Conservation (phyloP, 352 stramenopile species). For the Phytophthora boehmeriae region DNA sequence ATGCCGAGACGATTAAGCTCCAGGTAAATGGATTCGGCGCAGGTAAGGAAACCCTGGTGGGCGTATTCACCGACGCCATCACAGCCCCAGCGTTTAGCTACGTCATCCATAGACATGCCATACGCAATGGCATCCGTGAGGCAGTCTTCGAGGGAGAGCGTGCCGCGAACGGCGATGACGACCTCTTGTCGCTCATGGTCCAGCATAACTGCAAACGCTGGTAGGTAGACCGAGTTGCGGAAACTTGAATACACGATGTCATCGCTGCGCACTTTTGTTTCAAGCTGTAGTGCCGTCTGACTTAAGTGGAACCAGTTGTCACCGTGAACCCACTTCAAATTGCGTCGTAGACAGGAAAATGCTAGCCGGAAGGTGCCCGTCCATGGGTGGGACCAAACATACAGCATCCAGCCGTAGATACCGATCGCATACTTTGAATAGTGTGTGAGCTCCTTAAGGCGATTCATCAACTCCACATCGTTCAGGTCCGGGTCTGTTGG, state of each 20-base stretch:
- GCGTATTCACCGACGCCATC: conserved; percentile 75
- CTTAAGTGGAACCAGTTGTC: conserved; percentile 87
- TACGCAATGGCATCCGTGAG: conserved; percentile 88
- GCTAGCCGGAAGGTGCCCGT: conserved; percentile 75
- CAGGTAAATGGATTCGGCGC: conserved; percentile 72
- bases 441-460: conserved; percentile 74
- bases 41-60: conserved; percentile 85
- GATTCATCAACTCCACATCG: conserved; percentile 52
- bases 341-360: conserved; percentile 77
- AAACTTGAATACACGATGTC: conserved; percentile 89
- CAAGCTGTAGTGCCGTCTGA: conserved; percentile 81
- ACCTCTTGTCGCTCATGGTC: conserved; percentile 78
- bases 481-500: conserved; percentile 41
- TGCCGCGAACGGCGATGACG: conserved; percentile 83
- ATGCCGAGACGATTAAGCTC: conserved; percentile 75
- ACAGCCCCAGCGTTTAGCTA: conserved; percentile 69
- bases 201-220: conserved; percentile 82
- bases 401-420: conserved; percentile 92
- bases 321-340: conserved; percentile 70
- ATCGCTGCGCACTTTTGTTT: conserved; percentile 60
- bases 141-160: conserved; percentile 87
- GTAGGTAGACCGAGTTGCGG: conserved; percentile 78
- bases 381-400: conserved; percentile 90
- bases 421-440: conserved; percentile 87
- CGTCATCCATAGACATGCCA: conserved; percentile 71